Conservation (phyloP, 2,329 filamentous ascomycete species). For the Mycogone perniciosa region DNA sequence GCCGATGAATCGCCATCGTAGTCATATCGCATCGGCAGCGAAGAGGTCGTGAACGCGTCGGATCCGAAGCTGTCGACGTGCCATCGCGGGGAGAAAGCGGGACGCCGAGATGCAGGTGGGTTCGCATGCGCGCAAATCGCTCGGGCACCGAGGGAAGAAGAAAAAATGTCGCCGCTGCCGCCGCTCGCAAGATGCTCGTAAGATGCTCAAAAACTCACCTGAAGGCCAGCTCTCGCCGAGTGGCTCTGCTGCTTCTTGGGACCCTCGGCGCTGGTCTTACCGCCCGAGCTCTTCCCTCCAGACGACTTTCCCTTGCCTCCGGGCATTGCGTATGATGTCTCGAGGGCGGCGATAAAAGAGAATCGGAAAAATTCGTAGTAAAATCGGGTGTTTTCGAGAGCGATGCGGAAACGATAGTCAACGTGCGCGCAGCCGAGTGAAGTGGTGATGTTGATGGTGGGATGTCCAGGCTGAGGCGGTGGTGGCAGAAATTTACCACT, state of each 20-base stretch:
- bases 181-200: not conserved
- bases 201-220: constrained; percentile 59
- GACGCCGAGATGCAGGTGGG: constrained; percentile 11
- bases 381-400: constrained; percentile 3
- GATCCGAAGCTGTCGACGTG: not conserved
- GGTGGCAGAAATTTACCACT: constrained; percentile 19
- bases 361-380: constrained; percentile 1
- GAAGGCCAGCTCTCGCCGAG: constrained; percentile 88
- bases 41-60: constrained; percentile 4
- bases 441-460: constrained; percentile 8
- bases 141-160: constrained; percentile 11
- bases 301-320: constrained; percentile 92
- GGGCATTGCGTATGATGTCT: constrained; percentile 45
- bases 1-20: not conserved
- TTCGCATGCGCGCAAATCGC: constrained; percentile 13
- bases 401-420: constrained; percentile 3
- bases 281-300: constrained; percentile 81
- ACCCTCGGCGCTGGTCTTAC: constrained; percentile 61
- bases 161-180: constrained; percentile 1
- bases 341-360: constrained; percentile 1
- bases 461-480: constrained; percentile 8
- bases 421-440: constrained; percentile 4
- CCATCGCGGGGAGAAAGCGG: constrained; percentile 12
- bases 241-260: constrained; percentile 90
- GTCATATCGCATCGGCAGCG: constrained; percentile 1